A percentile compares a stretch with the other conserved stretches of the same genome.
These are phyloP conservation scores for Auriscalpium microsporum DNA, from an alignment of 768 basidiomycete genomes.

Conservation along the genomic window DNA sequence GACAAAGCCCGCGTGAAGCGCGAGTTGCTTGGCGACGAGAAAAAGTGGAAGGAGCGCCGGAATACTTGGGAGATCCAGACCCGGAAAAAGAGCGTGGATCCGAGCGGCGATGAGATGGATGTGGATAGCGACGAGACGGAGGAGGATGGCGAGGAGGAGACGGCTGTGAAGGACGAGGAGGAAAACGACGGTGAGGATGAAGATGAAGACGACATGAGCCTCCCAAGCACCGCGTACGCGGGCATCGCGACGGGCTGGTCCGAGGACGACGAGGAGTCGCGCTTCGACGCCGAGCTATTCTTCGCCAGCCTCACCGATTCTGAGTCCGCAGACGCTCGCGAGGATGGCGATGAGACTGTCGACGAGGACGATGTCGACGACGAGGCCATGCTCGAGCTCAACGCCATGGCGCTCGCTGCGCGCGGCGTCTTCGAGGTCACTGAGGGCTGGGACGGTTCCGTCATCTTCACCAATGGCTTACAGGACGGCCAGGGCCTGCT, in stretches of 20 bases:
- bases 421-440: slow-evolving; percentile 47
- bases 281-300: slow-evolving; percentile 78
- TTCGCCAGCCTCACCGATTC: slow-evolving; percentile 67
- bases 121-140: slow-evolving; percentile 48
- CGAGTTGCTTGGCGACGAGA: slow-evolving; percentile 49
- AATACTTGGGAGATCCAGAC: slow-evolving; percentile 28
- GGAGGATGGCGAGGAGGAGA: slow-evolving; percentile 48
- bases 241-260: slow-evolving; percentile 74
- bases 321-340: slow-evolving; percentile 14
- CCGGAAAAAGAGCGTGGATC: slow-evolving; percentile 60
- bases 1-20: slow-evolving; percentile 49
- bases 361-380: slow-evolving; percentile 29
- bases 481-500: slow-evolving; percentile 49
- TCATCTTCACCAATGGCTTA: slow-evolving; percentile 61
- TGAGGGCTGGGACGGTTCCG: slow-evolving; percentile 68
- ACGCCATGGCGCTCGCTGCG: slow-evolving; percentile 1
- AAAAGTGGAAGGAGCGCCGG: slow-evolving; percentile 25
- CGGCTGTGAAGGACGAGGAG: slow-evolving; percentile 27
- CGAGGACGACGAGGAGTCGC: slow-evolving; percentile 64
- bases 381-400: slow-evolving; percentile 4
- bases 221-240: slow-evolving; percentile 36
- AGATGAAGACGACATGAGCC: slow-evolving; percentile 24
- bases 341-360: slow-evolving; percentile 23
- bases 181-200: slow-evolving; percentile 42
- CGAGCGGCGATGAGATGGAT: slow-evolving; percentile 57